phyloP scores from a whole-genome alignment of 2,329 filamentous ascomycete genomes.

The Fonsecaea pedrosoi region DNA sequence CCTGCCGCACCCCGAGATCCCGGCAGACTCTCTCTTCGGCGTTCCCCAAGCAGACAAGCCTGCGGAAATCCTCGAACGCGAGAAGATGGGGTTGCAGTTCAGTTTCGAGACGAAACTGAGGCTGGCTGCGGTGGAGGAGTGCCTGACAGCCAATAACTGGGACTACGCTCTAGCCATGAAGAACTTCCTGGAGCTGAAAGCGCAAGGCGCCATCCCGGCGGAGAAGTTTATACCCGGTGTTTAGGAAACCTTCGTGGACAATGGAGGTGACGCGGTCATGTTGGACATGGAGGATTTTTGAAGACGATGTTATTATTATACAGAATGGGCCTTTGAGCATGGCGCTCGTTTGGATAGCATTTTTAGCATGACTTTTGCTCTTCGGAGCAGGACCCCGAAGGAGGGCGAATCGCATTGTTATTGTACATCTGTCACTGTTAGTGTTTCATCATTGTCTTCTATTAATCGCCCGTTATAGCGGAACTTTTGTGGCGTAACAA shows the following conservation, averaged over 20 bases:
- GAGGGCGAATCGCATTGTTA: slow-evolving; percentile 4
- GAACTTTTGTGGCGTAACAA: no score
- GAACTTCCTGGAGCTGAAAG: slow-evolving; percentile 78
- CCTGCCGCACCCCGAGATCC: slow-evolving; percentile 35
- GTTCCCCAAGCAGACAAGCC: slow-evolving; percentile 52
- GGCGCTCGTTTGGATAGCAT: slow-evolving; percentile 20
- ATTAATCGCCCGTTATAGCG: background rate
- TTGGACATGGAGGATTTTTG: background rate
- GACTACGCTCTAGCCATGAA: slow-evolving; percentile 75
- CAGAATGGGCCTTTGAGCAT: slow-evolving; percentile 9
- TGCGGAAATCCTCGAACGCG: slow-evolving; percentile 64
- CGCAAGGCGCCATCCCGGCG: slow-evolving; percentile 32
- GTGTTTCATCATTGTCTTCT: background rate
- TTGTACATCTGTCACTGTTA: background rate
- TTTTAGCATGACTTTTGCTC: background rate
- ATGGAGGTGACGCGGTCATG: background rate
- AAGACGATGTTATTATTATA: slow-evolving; percentile 5
- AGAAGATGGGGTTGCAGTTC: slow-evolving; percentile 73
- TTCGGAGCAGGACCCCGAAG: background rate
- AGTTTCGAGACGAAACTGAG: slow-evolving; percentile 82
- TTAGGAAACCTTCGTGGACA: slow-evolving; percentile 11
- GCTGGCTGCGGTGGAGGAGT: slow-evolving; percentile 77
- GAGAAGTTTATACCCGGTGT: slow-evolving; percentile 35
- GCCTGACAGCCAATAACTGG: slow-evolving; percentile 80
- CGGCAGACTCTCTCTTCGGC: slow-evolving; percentile 48